phyloP scores from a whole-genome alignment of 208 protist genomes.

The Histomonas meleagridis region DNA sequence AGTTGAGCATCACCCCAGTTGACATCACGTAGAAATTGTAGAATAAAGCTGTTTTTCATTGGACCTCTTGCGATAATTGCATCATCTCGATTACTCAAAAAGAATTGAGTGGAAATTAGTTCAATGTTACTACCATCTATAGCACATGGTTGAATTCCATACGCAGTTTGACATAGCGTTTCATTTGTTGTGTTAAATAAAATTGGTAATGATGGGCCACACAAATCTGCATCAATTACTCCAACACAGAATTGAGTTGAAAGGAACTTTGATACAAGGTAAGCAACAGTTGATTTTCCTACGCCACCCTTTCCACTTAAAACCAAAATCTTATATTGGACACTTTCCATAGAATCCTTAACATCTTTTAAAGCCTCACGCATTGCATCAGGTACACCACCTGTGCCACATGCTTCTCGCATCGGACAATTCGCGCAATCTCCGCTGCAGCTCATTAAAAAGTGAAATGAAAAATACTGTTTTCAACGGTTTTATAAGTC shows the following conservation, averaged over 20 bases:
- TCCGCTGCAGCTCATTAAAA: background rate
- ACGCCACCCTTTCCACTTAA: constrained; percentile 94
- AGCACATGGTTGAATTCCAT: constrained; percentile 71
- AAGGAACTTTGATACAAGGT: constrained; percentile 68
- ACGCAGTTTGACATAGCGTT: constrained; percentile 64
- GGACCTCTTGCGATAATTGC: constrained; percentile 94
- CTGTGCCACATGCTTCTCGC: background rate
- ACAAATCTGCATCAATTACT: constrained; percentile 98
- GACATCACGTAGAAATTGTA: constrained; percentile 93
- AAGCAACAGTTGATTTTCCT: constrained; percentile 89
- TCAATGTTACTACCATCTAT: constrained; percentile 75
- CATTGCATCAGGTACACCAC: background rate
- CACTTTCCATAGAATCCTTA: constrained; percentile 51
- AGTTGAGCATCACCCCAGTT: constrained; percentile 90
- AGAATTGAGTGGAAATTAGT: constrained; percentile 92
- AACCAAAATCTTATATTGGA: constrained; percentile 89
- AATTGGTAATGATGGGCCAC: constrained; percentile 82
- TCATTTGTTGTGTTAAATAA: constrained; percentile 80
- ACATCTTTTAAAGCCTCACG: background rate
- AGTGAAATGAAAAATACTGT: too few relatives aligned
- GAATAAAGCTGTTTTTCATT: constrained; percentile 83
- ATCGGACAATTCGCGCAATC: constrained; percentile 14
- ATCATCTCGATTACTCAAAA: constrained; percentile 76
- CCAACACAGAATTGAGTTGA: constrained; percentile 62
- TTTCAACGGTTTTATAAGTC: too few relatives aligned